These are phyloP conservation scores for Phytophthora pistaciae DNA, from an alignment of 352 stramenopile genomes.

Conservation along the genomic window DNA sequence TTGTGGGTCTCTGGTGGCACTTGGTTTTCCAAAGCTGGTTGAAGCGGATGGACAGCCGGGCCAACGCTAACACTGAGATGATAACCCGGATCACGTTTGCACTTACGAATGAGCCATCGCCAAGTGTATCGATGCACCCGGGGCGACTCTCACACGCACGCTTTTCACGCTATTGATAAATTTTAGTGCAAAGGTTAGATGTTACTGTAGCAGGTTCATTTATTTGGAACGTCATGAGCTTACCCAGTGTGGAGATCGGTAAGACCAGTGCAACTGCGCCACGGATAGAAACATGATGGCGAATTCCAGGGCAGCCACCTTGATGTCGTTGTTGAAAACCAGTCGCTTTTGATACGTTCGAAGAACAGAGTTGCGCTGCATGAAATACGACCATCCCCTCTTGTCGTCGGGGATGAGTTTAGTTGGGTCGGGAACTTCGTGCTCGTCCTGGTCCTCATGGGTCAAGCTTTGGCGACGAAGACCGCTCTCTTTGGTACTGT, in stretches of 20 bases:
- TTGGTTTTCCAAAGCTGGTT: constrained; percentile 35
- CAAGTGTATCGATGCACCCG: constrained; percentile 43
- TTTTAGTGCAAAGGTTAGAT: neutral
- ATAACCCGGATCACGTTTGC: constrained; percentile 41
- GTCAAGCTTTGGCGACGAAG: constrained; percentile 16
- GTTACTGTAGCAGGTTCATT: neutral
- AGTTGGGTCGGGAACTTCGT: constrained; percentile 1
- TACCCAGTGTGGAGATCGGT: constrained; percentile 48
- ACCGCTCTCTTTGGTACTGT: constrained; percentile 18
- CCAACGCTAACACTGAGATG: constrained; percentile 24
- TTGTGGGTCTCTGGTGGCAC: neutral
- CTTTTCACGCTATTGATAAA: constrained; percentile 51
- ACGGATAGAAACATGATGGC: constrained; percentile 51
- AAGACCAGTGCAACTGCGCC: constrained; percentile 53
- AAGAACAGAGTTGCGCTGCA: constrained; percentile 33
- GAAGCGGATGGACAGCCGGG: constrained; percentile 26
- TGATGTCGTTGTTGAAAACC: constrained; percentile 48
- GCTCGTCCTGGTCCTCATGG: constrained; percentile 18
- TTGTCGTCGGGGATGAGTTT: constrained; percentile 15
- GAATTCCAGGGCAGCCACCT: constrained; percentile 52
- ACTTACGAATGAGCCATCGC: constrained; percentile 49
- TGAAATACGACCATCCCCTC: constrained; percentile 32
- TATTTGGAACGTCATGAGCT: neutral
- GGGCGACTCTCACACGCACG: constrained; percentile 35
- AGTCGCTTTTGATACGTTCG: constrained; percentile 54